Evolutionary conservation across 176 grass and related monocot genomes (phyloP).

Genomic region (Rhynchospora pubera): DNA sequence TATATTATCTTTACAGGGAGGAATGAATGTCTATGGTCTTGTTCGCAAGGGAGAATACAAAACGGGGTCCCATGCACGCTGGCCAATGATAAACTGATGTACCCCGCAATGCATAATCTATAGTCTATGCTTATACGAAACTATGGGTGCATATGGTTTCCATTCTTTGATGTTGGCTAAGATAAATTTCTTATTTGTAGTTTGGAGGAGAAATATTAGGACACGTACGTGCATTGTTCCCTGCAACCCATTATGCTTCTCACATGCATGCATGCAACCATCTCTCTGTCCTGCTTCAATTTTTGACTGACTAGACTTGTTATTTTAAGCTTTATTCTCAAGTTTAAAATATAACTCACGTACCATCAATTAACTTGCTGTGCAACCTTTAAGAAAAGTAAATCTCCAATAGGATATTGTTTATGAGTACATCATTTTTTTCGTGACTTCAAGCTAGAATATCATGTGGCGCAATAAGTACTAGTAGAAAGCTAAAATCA

Average conservation of each 20-base stretch:
- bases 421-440: background rate
- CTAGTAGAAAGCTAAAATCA: no score
- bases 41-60: background rate
- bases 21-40: background rate
- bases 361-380: background rate
- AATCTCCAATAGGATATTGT: background rate
- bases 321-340: background rate
- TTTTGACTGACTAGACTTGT: background rate
- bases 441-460: background rate
- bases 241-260: slow-evolving; percentile 18
- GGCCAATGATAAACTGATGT: slow-evolving; percentile 13
- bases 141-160: slow-evolving; percentile 23
- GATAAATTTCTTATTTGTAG: slow-evolving; percentile 1
- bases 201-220: background rate
- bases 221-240: background rate
- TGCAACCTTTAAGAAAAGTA: background rate
- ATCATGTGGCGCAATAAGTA: background rate
- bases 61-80: background rate
- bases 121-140: background rate
- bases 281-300: background rate
- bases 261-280: slow-evolving; percentile 15
- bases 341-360: background rate
- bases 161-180: slow-evolving; percentile 17
- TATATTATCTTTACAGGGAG: background rate
- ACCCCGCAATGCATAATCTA: background rate